phyloP scores from a whole-genome alignment of 2,329 filamentous ascomycete genomes.

The Alternaria arborescens region DNA sequence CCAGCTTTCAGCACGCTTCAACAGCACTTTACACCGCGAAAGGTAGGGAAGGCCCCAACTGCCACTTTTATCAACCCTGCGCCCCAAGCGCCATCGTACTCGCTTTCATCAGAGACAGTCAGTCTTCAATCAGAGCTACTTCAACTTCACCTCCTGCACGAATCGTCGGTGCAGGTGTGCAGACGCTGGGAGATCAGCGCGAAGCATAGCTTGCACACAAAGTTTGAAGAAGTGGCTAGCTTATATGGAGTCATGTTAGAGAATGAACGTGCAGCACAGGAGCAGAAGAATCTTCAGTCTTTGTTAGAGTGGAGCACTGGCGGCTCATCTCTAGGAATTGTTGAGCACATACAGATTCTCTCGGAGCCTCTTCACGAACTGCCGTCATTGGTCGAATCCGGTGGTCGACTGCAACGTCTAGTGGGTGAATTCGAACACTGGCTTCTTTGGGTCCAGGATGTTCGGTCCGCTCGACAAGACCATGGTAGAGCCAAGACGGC shows the following conservation, averaged over 20 bases:
- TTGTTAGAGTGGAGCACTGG: conserved; percentile 47
- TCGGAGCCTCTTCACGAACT: conserved; percentile 50
- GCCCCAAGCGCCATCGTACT: conserved; percentile 24
- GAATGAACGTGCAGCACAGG: conserved; percentile 46
- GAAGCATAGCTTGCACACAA: conserved; percentile 36
- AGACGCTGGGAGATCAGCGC: conserved; percentile 47
- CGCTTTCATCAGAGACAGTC: conserved; percentile 41
- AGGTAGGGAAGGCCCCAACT: conserved; percentile 46
- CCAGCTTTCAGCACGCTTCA: conserved; percentile 52
- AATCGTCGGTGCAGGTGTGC: conserved; percentile 29
- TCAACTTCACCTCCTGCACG: conserved; percentile 50
- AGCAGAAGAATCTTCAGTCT: conserved; percentile 49
- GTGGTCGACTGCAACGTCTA: conserved; percentile 44
- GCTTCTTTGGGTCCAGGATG: conserved; percentile 40
- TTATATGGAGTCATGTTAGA: conserved; percentile 47
- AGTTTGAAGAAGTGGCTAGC: conserved; percentile 51
- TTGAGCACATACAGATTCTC: conserved; percentile 48
- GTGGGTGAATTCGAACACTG: conserved; percentile 45
- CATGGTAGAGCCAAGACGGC: conserved; percentile 11
- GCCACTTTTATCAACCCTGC: conserved; percentile 48
- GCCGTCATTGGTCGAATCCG: conserved; percentile 41
- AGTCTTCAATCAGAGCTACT: conserved; percentile 50
- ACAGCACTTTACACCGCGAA: conserved; percentile 53
- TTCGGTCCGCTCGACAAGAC: conserved; percentile 33
- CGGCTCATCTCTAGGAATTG: conserved; percentile 36